Conservation (phyloP, 2,329 filamentous ascomycete genomes). For the Trichoderma simmonsii region DNA sequence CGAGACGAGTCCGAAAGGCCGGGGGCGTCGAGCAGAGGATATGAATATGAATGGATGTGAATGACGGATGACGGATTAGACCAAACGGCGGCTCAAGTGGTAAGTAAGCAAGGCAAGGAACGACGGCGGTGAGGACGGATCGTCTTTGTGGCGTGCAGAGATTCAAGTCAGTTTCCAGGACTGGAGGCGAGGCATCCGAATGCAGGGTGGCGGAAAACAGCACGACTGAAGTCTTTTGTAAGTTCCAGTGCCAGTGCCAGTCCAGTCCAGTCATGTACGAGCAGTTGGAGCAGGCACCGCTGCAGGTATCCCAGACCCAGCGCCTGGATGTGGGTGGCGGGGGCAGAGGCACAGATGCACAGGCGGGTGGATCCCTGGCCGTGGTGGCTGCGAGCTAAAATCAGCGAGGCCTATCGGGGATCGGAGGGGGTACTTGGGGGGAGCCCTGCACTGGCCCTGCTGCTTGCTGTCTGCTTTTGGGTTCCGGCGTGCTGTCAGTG, state of each 20-base stretch:
- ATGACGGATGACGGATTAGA: neutral
- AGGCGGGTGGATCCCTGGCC: neutral
- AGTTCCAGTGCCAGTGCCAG: neutral
- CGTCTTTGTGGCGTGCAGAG: slow-evolving; percentile 8
- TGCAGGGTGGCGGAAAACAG: neutral
- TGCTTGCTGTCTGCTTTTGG: neutral
- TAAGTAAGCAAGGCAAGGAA: neutral
- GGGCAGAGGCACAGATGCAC: slow-evolving; percentile 7
- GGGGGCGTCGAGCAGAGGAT: neutral
- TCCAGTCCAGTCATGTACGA: neutral
- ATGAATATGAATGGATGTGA: neutral
- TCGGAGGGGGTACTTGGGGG: slow-evolving; percentile 6
- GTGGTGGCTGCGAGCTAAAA: slow-evolving; percentile 17
- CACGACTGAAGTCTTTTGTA: neutral
- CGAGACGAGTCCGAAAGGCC: neutral
- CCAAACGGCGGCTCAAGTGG: neutral
- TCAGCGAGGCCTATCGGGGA: slow-evolving; percentile 16
- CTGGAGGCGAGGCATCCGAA: slow-evolving; percentile 8
- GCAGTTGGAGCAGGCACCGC: too few species aligned
- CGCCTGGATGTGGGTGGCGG: slow-evolving; percentile 7
- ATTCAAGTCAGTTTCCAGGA: neutral
- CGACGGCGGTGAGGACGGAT: slow-evolving; percentile 14
- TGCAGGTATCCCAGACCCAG: neutral
- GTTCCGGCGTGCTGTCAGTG: too few species aligned
- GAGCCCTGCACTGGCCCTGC: neutral